A percentile compares a stretch with the other conserved stretches of the same genome.
These are phyloP conservation scores for Ambrosia hybrid DNA, from an alignment of 140 eudicot genomes.

Conservation along the genomic window DNA sequence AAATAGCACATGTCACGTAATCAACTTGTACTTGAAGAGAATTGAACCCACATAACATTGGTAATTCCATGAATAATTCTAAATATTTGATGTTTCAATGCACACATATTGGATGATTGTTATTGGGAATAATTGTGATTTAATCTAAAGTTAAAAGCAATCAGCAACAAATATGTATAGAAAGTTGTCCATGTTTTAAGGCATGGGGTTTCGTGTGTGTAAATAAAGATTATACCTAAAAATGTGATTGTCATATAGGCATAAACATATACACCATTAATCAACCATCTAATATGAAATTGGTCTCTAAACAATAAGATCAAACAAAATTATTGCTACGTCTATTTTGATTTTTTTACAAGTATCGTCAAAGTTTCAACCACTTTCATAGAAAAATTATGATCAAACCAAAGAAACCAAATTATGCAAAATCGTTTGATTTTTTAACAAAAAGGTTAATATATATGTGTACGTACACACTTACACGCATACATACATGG, in stretches of 20 bases:
- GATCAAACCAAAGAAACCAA: constrained; percentile 11
- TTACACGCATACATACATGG: background rate
- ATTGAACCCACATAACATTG: too few species aligned
- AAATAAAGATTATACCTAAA: background rate
- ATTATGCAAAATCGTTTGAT: background rate
- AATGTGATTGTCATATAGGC: constrained; percentile 4
- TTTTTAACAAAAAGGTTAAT: too few species aligned
- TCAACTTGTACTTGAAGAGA: too few species aligned
- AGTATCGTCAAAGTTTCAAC: background rate
- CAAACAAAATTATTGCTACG: constrained; percentile 18
- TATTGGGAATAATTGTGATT: background rate
- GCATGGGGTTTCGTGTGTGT: constrained; percentile 12
- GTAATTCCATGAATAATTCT: too few species aligned
- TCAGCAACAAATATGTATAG: constrained; percentile 4
- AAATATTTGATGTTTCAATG: too few species aligned
- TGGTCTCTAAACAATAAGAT: background rate
- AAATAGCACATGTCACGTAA: too few species aligned
- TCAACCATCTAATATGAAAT: background rate
- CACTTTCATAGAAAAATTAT: background rate
- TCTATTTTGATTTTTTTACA: background rate
- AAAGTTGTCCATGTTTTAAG: constrained; percentile 12
- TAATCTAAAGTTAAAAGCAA: constrained; percentile 5
- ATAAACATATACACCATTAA: background rate
- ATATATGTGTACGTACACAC: constrained; percentile 11
- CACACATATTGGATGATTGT: too few species aligned